Conservation (phyloP, 78 protist species). For the Monosiga brevicollis region DNA sequence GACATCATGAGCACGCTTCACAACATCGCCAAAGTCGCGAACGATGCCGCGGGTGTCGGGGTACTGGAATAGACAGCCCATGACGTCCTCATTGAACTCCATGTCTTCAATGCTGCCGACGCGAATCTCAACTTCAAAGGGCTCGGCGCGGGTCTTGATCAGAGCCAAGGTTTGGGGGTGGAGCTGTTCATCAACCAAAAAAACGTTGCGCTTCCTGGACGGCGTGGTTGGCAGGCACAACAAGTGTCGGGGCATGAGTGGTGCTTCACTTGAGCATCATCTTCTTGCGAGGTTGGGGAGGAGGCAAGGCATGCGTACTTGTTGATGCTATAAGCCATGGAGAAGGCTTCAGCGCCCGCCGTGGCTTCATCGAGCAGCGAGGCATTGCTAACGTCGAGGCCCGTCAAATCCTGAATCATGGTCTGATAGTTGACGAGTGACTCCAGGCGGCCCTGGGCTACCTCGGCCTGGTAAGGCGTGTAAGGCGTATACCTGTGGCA, state of each 20-base stretch:
- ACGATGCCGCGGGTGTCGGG: conserved; percentile 75
- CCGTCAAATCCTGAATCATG: conserved; percentile 85
- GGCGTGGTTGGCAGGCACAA: too few relatives aligned
- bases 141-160: conserved; percentile 69
- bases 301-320: neutral
- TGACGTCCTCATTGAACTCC: conserved; percentile 17
- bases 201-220: conserved; percentile 1
- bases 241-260: too few relatives aligned
- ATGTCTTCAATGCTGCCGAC: neutral
- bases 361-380: conserved; percentile 92
- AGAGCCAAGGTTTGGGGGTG: conserved; percentile 84
- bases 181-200: conserved; percentile 46
- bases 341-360: conserved; percentile 92
- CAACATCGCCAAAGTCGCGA: conserved; percentile 35
- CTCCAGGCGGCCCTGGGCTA: conserved; percentile 92
- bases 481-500: conserved; percentile 98
- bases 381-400: conserved; percentile 76
- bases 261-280: neutral
- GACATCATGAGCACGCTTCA: conserved; percentile 29
- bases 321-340: conserved; percentile 39
- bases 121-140: conserved; percentile 10
- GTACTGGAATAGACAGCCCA: conserved; percentile 75
- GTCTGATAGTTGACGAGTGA: conserved; percentile 92
- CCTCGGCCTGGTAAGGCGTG: conserved; percentile 98
- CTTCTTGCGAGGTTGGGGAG: neutral